Evolutionary conservation across 306 rosid species (phyloP).

Genomic region (Cicer pinnatifidum): DNA sequence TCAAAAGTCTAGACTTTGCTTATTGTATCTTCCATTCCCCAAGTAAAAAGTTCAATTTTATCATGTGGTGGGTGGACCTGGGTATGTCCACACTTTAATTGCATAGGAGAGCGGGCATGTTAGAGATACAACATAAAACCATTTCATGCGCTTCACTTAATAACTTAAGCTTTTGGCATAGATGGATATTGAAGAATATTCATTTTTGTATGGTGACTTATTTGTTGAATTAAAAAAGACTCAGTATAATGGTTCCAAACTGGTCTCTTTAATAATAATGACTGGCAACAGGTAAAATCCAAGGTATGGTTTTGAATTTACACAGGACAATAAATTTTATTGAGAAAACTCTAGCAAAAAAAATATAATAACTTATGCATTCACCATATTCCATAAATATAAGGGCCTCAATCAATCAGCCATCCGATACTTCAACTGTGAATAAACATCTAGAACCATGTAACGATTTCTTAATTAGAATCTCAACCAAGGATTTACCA

Average conservation of each 20-base stretch:
- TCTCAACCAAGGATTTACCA: slow-evolving; percentile 20
- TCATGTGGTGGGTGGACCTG: slow-evolving; percentile 9
- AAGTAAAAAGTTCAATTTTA: slow-evolving; percentile 2
- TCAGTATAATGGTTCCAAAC: slow-evolving; percentile 1
- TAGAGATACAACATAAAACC: slow-evolving; percentile 8
- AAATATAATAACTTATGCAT: slow-evolving; percentile 2
- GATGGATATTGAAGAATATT: not conserved
- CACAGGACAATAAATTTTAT: slow-evolving; percentile 3
- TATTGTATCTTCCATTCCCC: not conserved
- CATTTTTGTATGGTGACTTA: slow-evolving; percentile 1
- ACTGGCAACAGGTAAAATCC: slow-evolving; percentile 12
- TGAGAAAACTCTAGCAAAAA: not conserved
- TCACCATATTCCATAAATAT: not conserved
- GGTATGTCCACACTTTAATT: not conserved
- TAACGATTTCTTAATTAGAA: slow-evolving; percentile 15
- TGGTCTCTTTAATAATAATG: not conserved
- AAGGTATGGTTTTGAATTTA: slow-evolving; percentile 16
- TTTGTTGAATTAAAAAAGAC: slow-evolving; percentile 3
- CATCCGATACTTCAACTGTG: not conserved
- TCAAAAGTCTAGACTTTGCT: slow-evolving; percentile 7
- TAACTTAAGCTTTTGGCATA: not conserved
- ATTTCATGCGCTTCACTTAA: not conserved
- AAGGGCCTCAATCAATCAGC: slow-evolving; percentile 16
- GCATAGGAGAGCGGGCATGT: slow-evolving; percentile 4
- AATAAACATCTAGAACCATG: slow-evolving; percentile 23